phyloP scores from a whole-genome alignment of 805 yeast species.

The Brettanomyces nanus region DNA sequence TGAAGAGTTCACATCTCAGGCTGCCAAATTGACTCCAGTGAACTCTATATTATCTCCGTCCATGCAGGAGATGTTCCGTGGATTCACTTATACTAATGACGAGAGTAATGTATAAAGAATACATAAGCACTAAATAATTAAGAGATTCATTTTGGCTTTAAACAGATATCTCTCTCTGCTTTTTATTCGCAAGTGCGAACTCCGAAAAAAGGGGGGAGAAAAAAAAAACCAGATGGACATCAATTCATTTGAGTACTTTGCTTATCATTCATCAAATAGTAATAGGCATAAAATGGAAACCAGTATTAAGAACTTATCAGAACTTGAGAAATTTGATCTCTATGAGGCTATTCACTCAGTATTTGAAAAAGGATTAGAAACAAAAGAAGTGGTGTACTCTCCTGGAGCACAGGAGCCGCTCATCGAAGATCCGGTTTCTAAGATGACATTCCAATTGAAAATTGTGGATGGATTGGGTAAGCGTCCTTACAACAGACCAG shows the following conservation, averaged over 20 bases:
- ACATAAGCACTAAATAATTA: constrained; percentile 1
- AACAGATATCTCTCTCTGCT: too few relatives aligned
- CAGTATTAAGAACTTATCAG: constrained; percentile 12
- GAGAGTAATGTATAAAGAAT: constrained; percentile 26
- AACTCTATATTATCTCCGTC: constrained; percentile 77
- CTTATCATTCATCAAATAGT: too few relatives aligned
- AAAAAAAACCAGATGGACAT: too few relatives aligned
- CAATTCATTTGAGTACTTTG: too few relatives aligned
- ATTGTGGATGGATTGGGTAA: constrained; percentile 25
- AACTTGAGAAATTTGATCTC: constrained; percentile 15
- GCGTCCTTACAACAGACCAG: constrained; percentile 29
- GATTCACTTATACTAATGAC: constrained; percentile 82
- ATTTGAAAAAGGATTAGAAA: constrained; percentile 18
- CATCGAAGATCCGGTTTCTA: constrained; percentile 14
- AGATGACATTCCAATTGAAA: constrained; percentile 24
- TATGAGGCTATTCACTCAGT: constrained; percentile 9
- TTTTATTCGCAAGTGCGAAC: too few relatives aligned
- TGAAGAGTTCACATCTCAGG: constrained; percentile 88
- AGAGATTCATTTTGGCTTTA: too few relatives aligned
- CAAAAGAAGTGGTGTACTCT: constrained; percentile 19
- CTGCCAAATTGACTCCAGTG: constrained; percentile 92
- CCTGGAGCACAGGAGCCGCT: constrained; percentile 14
- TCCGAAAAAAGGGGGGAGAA: too few relatives aligned
- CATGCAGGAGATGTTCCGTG: constrained; percentile 95
- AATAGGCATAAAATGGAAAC: too few relatives aligned